A percentile compares a stretch with the other conserved stretches of the same genome.
Evolutionary conservation across 257 asterid species (phyloP).

Genomic region (Coffea eugenioides): DNA sequence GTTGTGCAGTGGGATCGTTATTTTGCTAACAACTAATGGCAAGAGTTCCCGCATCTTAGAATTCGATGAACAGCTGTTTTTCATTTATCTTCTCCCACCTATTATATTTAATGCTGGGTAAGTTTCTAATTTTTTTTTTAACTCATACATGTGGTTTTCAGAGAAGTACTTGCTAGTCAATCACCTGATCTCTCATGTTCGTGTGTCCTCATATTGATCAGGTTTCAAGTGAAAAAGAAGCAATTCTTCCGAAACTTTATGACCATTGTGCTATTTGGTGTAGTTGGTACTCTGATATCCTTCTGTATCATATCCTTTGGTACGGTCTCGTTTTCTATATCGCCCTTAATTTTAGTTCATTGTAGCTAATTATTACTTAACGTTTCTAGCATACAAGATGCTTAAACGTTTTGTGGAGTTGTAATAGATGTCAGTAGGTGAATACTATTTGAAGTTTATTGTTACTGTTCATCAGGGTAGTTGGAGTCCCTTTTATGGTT

Average conservation of each 20-base stretch:
- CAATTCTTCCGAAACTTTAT: slow-evolving; percentile 96
- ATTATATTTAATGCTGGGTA: slow-evolving; percentile 99
- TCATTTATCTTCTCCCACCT: slow-evolving; percentile 97
- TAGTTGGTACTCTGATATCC: slow-evolving; percentile 92
- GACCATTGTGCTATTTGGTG: slow-evolving; percentile 89
- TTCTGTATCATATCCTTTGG: slow-evolving; percentile 79
- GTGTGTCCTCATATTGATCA: slow-evolving; percentile 33
- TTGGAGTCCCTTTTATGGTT: not conserved
- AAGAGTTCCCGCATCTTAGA: slow-evolving; percentile 87
- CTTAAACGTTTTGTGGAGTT: not conserved
- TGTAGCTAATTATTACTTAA: not conserved
- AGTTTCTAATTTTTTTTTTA: not conserved
- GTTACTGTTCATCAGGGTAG: not conserved
- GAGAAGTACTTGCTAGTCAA: too few species aligned
- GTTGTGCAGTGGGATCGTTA: slow-evolving; percentile 73
- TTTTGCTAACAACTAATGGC: slow-evolving; percentile 71
- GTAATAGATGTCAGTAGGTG: not conserved
- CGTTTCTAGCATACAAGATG: too few species aligned
- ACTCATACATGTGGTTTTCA: too few species aligned
- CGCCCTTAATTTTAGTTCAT: slow-evolving; percentile 12
- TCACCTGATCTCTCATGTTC: too few species aligned
- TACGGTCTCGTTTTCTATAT: slow-evolving; percentile 29
- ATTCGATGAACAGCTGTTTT: slow-evolving; percentile 92
- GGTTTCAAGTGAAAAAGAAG: slow-evolving; percentile 99
- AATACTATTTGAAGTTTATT: not conserved